Evolutionary conservation across 2,329 filamentous ascomycete genomes (phyloP), one percentile per base, ranked within the genome.

Genomic region (Neofusicoccum ribis): DNA sequence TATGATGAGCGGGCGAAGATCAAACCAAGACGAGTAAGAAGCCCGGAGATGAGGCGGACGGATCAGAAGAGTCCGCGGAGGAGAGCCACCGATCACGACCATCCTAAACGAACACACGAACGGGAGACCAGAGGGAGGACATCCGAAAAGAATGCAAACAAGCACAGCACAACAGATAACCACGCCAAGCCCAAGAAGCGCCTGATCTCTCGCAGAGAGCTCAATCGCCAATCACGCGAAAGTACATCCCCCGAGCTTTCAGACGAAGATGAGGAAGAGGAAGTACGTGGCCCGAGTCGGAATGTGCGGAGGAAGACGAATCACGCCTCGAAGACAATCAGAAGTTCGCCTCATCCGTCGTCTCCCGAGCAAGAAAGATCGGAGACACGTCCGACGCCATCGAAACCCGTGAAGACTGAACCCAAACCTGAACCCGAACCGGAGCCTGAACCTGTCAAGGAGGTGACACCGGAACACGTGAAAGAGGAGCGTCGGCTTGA

Each of bases 1-100:
- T 93, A 88, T 69, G 89, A 93, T 65, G 85, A 86, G 36, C 87
- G 86, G 69, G 56, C 46, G 50, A 50, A 51, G 17, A 60, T 47
- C 34, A 67, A 52, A 23, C 27, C 54, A 11, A 65, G 44, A 46
- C 63, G 63, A 11, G 15, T 65, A 34, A 46, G 63, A 11, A 65
- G 63, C 5, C 63, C 63, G 14, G 56, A 61, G n/a, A 44, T 65
- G 50, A 39, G 71, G 52, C 72, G 69, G 15, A 58, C 54, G 27
- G 70, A 68, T 7, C 75, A 76, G 59, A 72, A 70, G 62, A 78
- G 76, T 63, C 75, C 76, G 7, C 72, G 72, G 58, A 70, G 75
- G 52, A 67, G 41, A 31, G n/a, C 27, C 11, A 36, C n/a, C 20
- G 63, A 65, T 12, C 63, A 60, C 17, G 63, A 65, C 17, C 46